Evolutionary conservation across 495 filamentous ascomycete species (phyloP), one percentile per base, ranked within the genome.

Genomic region (Tuber aestivum): DNA sequence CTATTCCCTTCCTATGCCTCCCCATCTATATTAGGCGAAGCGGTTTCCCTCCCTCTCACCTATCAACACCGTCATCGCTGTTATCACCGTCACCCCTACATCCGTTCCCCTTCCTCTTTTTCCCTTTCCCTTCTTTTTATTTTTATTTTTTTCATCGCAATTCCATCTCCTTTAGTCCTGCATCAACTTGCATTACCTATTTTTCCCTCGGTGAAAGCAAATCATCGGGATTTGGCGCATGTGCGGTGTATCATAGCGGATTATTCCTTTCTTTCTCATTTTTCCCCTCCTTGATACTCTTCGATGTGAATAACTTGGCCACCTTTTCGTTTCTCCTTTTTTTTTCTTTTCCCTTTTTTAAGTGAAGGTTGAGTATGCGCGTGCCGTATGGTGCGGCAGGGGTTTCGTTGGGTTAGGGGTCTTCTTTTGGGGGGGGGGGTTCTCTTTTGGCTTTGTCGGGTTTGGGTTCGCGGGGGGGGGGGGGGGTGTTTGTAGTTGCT

Each of bases 371-470:
- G 14, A 50, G 68, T 23, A 23, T 38, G 27, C 16, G 20, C 7
- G 16, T 32, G 44, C 44, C 2, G 69, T 70, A 61, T 70, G 56
- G 21, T 45, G 32, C 75, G 70, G 68, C 44, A 56, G 50, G 65
- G 42, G 65, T 27, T 76, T 50, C 70, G 70, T 45, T 76, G 38
- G 41, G 69, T 56, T 40, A 32, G 27, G 44, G 32, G 40, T 38
- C 56, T 40, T 32, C 56, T 32, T 72, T 32, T 74, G n/a, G n/a
- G n/a, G n/a, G n/a, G n/a, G n/a, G n/a, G n/a, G n/a, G n/a, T n/a
- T n/a, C n/a, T n/a, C n/a, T 45, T 72, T 35, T 72, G 37, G 21
- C 45, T 70, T 73, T 35, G 7, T 40, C n/a, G 12, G 14, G 16
- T 16, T 23, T 20, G 38, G n/a, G n/a, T n/a, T 32, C 10, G 23